Base-by-base conservation (phyloP, 2,329 filamentous ascomycete genomes). In the Fusarium bulbicola region DNA sequence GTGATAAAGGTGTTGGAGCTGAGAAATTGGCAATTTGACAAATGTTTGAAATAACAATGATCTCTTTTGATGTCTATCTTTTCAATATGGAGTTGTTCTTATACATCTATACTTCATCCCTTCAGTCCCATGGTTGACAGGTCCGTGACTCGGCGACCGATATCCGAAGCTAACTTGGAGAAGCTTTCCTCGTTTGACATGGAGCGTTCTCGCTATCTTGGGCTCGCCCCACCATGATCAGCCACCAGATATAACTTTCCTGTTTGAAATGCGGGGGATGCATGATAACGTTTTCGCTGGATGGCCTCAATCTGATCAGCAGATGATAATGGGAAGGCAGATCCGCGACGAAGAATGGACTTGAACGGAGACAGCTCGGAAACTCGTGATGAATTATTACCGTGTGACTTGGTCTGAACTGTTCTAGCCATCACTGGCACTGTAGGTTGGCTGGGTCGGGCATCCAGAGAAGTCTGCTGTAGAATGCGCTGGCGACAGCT, bases 171-270 rank as follows among this genome's bases (percentile, higher is more conserved):
- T 68, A 59, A n/a, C 3, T 24, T 63, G 70, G 24, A 36, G 30
- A 73, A 28, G n/a, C 57, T 59, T 73, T 45, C 70, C 61, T 43
- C 11, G 46, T 73, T 59, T 5, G 60, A 47, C n/a, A 28, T 7
- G 10, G 8, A 26, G 32, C 7, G 14, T 36, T 57, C 21, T 46
- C 20, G 32, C 26, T 59, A 30, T 52, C 43, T 14, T 14, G 3
- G 13, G 5, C 8, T 0, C 8, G 47, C 50, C 50, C 70, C 70
- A 66, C 65, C 2, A 2, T 7, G 5, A 46, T 45, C n/a, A 47
- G 59, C 49, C 56, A 43, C 40, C 20, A 61, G 70, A 70, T 56
- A 73, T 49, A 50, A 70, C 70, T 59, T 73, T 59, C 70, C 70
- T 57, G 1, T 28, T 70, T 46, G 11, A 18, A 45, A n/a, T 56